These are phyloP conservation scores for Solanum rostratum DNA, from an alignment of 257 asterid species.

Conservation along the genomic window DNA sequence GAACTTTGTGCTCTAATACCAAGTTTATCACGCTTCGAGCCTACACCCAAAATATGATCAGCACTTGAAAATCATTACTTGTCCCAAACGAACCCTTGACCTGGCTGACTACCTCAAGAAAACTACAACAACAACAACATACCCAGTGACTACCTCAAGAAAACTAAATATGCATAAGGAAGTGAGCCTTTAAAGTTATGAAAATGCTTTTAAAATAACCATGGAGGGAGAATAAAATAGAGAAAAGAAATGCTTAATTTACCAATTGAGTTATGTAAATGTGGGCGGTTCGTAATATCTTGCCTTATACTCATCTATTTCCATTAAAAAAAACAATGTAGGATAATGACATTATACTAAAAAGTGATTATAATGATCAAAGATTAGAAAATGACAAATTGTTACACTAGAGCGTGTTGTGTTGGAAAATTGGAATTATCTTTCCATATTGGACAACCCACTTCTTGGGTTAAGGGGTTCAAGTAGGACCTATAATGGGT, in stretches of 20 bases:
- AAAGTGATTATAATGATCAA: neutral
- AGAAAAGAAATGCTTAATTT: neutral
- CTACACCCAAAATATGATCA: too few relatives aligned
- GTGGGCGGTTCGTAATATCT: neutral
- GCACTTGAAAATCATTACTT: too few relatives aligned
- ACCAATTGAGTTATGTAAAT: neutral
- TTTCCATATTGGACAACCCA: neutral
- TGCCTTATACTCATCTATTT: neutral
- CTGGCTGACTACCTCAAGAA: too few relatives aligned
- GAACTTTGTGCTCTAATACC: too few relatives aligned
- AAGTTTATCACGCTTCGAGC: too few relatives aligned
- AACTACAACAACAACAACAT: too few relatives aligned
- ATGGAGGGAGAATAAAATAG: neutral
- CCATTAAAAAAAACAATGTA: neutral
- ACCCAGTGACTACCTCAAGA: too few relatives aligned
- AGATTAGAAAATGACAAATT: neutral
- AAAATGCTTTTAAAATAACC: neutral
- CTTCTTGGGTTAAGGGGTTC: neutral
- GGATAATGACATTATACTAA: neutral
- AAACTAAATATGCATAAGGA: too few relatives aligned
- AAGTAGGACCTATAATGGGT: neutral
- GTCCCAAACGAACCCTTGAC: too few relatives aligned
- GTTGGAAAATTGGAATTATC: neutral
- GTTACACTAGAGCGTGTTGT: neutral
- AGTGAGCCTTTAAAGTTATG: neutral